phyloP scores from a whole-genome alignment of 164 flowering plant species.

The Vitis vinifera region DNA sequence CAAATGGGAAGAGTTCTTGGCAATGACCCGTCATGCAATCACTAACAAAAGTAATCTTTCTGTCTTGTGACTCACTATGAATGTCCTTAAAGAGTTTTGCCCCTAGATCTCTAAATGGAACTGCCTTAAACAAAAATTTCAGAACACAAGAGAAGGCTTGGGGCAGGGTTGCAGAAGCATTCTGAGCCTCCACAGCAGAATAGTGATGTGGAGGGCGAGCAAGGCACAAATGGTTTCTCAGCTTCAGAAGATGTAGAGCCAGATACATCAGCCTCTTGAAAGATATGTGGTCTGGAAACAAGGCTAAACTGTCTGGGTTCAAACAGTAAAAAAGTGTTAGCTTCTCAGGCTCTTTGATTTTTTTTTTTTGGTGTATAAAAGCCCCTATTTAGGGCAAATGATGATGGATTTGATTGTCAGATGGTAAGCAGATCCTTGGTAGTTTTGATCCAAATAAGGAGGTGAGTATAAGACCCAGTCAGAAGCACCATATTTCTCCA shows the following conservation, averaged over 20 bases:
- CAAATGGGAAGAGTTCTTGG: conserved; percentile 88
- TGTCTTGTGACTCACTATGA: not conserved
- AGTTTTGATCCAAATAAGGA: not conserved
- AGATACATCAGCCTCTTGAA: conserved; percentile 37
- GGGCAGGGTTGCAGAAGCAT: conserved; percentile 33
- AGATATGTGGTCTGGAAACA: not conserved
- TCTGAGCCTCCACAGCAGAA: conserved; percentile 25
- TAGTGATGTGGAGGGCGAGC: conserved; percentile 43
- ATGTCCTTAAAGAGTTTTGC: too few relatives aligned
- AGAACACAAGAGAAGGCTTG: conserved; percentile 59
- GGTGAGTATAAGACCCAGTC: too few relatives aligned
- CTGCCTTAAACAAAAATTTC: conserved; percentile 4
- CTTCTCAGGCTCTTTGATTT: conserved; percentile 11
- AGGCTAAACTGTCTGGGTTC: conserved; percentile 9
- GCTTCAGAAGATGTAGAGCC: conserved; percentile 51
- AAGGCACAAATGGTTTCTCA: conserved; percentile 34
- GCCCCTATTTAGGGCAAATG: conserved; percentile 38
- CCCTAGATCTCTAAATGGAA: too few relatives aligned
- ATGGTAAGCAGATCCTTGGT: not conserved
- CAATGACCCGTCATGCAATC: conserved; percentile 73
- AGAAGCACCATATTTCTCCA: too few relatives aligned
- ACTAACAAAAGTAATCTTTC: conserved; percentile 62
- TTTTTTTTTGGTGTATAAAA: conserved; percentile 15
- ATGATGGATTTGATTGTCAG: conserved; percentile 2
- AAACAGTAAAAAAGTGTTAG: conserved; percentile 1